A percentile compares a stretch with the other conserved stretches of the same genome.
Evolutionary conservation across 129 eudicot genomes (phyloP).

Genomic region (Flaveria linearis): DNA sequence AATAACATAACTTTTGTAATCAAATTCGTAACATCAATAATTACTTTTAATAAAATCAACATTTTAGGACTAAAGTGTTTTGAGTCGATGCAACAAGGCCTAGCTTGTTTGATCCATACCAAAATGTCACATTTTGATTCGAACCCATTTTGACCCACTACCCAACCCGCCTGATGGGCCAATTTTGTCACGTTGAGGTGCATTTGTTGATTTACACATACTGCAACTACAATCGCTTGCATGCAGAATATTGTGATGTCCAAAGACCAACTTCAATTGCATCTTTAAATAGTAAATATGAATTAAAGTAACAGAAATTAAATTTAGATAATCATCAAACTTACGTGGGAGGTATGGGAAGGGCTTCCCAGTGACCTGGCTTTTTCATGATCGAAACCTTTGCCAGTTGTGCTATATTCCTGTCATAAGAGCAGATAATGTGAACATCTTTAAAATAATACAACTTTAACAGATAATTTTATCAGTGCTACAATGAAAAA

Average conservation of each 20-base stretch:
- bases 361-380: slow-evolving; percentile 66
- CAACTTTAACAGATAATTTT: not conserved
- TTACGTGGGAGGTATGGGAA: slow-evolving; percentile 58
- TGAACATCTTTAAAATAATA: slow-evolving; percentile 11
- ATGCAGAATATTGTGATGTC: not conserved
- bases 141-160: not conserved
- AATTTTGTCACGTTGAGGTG: not conserved
- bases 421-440: slow-evolving; percentile 26
- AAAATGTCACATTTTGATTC: not conserved
- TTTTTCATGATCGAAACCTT: slow-evolving; percentile 66
- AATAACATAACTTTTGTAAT: not conserved
- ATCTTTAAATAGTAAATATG: not conserved
- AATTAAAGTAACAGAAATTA: not conserved
- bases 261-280: not conserved
- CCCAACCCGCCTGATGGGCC: not conserved
- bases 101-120: not conserved
- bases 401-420: slow-evolving; percentile 72
- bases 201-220: not conserved
- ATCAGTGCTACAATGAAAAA: not conserved
- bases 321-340: not conserved
- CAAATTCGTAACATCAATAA: not conserved
- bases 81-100: not conserved
- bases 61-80: not conserved
- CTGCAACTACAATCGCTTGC: not conserved
- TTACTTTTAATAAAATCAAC: not conserved